Evolutionary conservation across 371 early-diverging fungal genomes (phyloP).

Genomic region (Mortierella sp.): DNA sequence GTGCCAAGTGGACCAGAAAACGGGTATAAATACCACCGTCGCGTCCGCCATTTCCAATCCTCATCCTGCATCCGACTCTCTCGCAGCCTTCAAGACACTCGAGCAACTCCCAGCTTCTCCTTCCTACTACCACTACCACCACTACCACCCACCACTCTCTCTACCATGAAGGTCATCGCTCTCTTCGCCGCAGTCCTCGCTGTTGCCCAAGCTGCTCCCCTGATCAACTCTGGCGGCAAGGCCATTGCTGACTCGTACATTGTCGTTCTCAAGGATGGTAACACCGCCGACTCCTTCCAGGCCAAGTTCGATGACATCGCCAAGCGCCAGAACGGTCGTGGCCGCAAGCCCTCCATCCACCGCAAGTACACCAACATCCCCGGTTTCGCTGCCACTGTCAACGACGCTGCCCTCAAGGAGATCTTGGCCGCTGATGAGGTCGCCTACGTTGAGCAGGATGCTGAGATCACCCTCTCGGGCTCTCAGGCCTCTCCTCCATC

Average conservation of each 20-base stretch:
- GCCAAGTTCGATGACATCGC: constrained; percentile 36
- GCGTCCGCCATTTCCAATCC: neutral
- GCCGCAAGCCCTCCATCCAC: constrained; percentile 29
- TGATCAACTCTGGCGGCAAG: constrained; percentile 32
- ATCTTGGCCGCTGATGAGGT: constrained; percentile 46
- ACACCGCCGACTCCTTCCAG: constrained; percentile 19
- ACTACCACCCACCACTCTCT: neutral
- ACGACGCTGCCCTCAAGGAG: constrained; percentile 31
- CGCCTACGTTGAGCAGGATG: constrained; percentile 65
- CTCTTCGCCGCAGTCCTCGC: constrained; percentile 25
- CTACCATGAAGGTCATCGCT: constrained; percentile 23
- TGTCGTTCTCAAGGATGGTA: constrained; percentile 33
- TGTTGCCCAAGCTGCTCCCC: constrained; percentile 24
- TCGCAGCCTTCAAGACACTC: neutral
- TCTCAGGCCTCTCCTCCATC: constrained; percentile 49
- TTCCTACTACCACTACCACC: neutral
- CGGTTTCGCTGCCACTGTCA: constrained; percentile 27
- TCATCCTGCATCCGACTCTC: constrained; percentile 8
- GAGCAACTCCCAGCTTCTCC: neutral
- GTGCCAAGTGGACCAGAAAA: neutral
- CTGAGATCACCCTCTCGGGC: constrained; percentile 54
- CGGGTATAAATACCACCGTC: constrained; percentile 16
- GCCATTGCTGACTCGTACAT: constrained; percentile 29
- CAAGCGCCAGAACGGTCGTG: constrained; percentile 39
- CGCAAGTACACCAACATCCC: constrained; percentile 37